Evolutionary conservation across 352 stramenopile species (phyloP).

Genomic region (Phytophthora crassamura): DNA sequence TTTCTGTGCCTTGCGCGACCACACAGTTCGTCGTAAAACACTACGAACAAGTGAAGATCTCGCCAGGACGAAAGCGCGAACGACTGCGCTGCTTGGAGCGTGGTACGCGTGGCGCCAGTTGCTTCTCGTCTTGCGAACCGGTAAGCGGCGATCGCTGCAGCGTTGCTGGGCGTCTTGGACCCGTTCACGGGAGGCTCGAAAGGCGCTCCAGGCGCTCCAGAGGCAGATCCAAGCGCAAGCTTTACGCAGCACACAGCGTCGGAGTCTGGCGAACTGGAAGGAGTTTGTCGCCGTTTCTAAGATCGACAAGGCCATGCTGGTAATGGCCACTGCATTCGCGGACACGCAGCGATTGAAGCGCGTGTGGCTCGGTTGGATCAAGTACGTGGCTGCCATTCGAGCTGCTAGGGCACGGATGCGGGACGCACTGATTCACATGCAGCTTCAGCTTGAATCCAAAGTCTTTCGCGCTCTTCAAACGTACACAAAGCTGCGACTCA

Average conservation of each 20-base stretch:
- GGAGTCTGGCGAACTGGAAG: slow-evolving; percentile 29
- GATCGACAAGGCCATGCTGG: slow-evolving; percentile 33
- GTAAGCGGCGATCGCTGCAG: slow-evolving; percentile 25
- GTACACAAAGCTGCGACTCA: background rate
- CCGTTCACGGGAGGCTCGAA: slow-evolving; percentile 13
- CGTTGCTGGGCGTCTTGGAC: slow-evolving; percentile 36
- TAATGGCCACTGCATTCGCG: slow-evolving; percentile 40
- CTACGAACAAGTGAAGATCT: slow-evolving; percentile 6
- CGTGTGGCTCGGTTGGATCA: slow-evolving; percentile 30
- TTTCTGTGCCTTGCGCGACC: slow-evolving; percentile 30
- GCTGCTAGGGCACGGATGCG: slow-evolving; percentile 30
- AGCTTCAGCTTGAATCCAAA: slow-evolving; percentile 25
- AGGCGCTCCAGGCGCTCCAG: slow-evolving; percentile 28
- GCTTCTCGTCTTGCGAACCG: slow-evolving; percentile 33
- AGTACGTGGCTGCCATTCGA: slow-evolving; percentile 8
- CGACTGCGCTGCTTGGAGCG: slow-evolving; percentile 12
- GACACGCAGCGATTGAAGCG: slow-evolving; percentile 25
- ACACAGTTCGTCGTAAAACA: slow-evolving; percentile 11
- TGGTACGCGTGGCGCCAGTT: slow-evolving; percentile 54
- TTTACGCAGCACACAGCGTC: slow-evolving; percentile 24
- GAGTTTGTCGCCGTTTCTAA: slow-evolving; percentile 41
- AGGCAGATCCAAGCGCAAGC: too few species aligned
- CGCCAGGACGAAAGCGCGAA: slow-evolving; percentile 13
- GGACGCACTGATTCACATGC: slow-evolving; percentile 37
- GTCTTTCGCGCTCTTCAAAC: slow-evolving; percentile 25